These are phyloP conservation scores for Scleroderma citrinum DNA, from an alignment of 768 basidiomycete genomes.

Conservation along the genomic window DNA sequence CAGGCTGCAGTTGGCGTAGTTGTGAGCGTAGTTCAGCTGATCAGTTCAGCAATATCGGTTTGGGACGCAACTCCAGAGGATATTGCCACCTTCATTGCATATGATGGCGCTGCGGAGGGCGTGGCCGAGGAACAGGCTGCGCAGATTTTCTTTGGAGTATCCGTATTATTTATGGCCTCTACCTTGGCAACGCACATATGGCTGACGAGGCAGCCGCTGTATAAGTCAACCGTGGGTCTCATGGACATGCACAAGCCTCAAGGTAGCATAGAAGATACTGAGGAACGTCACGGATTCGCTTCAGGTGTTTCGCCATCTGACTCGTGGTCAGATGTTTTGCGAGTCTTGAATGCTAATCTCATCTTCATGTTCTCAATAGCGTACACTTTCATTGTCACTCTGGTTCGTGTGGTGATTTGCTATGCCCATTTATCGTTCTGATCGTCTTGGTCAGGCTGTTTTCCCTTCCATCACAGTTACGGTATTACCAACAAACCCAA, in stretches of 20 bases:
- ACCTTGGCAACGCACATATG: constrained; percentile 50
- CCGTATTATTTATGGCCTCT: constrained; percentile 56
- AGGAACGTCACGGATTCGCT: constrained; percentile 33
- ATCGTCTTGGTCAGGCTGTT: constrained; percentile 51
- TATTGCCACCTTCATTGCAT: constrained; percentile 9
- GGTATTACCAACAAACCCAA: constrained; percentile 58
- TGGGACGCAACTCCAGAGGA: constrained; percentile 35
- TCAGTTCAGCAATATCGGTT: constrained; percentile 56
- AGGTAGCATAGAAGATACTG: constrained; percentile 19
- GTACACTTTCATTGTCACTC: constrained; percentile 72
- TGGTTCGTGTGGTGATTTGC: constrained; percentile 44
- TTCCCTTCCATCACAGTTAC: constrained; percentile 84
- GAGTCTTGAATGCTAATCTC: constrained; percentile 58
- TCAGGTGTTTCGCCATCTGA: constrained; percentile 19
- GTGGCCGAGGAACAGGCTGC: constrained; percentile 64
- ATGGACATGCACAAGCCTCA: constrained; percentile 34
- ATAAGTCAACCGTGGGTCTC: constrained; percentile 46
- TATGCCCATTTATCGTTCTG: constrained; percentile 2
- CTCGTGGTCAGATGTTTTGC: constrained; percentile 40
- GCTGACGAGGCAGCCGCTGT: constrained; percentile 54
- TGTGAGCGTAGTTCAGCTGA: constrained; percentile 70
- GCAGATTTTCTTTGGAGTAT: constrained; percentile 66
- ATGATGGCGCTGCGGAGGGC: constrained; percentile 25
- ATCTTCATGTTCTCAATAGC: constrained; percentile 67
- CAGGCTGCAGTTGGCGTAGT: constrained; percentile 83